These are phyloP conservation scores for Bromus sterilis DNA, from an alignment of 176 grass and related monocot species.

Conservation along the genomic window DNA sequence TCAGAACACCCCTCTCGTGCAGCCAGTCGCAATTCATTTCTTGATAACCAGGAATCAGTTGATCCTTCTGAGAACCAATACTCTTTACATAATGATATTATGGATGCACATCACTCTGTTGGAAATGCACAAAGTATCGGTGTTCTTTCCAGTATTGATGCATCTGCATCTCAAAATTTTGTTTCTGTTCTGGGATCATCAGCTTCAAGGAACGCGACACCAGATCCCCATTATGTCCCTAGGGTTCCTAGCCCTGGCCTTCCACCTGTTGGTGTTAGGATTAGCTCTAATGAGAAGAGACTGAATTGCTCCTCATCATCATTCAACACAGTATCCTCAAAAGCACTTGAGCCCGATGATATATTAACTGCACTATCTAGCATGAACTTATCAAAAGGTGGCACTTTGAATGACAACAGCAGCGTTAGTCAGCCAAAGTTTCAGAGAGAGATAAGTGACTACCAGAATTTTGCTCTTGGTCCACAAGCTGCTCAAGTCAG, in stretches of 20 bases:
- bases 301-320: constrained; percentile 32
- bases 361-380: constrained; percentile 74
- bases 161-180: constrained; percentile 61
- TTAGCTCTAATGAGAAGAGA: constrained; percentile 49
- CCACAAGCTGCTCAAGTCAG: constrained; percentile 31
- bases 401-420: constrained; percentile 22
- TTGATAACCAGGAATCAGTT: constrained; percentile 52
- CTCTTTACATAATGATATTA: constrained; percentile 40
- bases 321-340: constrained; percentile 52
- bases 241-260: constrained; percentile 71
- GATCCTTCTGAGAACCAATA: constrained; percentile 43
- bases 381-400: constrained; percentile 61
- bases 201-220: constrained; percentile 60
- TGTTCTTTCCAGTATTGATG: constrained; percentile 29
- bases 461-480: constrained; percentile 43
- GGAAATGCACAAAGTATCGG: constrained; percentile 27
- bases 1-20: constrained; percentile 58
- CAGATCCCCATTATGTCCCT: constrained; percentile 66
- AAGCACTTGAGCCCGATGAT: constrained; percentile 63
- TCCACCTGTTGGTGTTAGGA: constrained; percentile 61
- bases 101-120: constrained; percentile 19
- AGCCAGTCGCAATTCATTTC: constrained; percentile 64
- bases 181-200: constrained; percentile 53
- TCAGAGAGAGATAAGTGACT: constrained; percentile 49
- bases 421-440: constrained; percentile 30